Evolutionary conservation across 306 rosid species (phyloP).

Genomic region (Cercis canadensis): DNA sequence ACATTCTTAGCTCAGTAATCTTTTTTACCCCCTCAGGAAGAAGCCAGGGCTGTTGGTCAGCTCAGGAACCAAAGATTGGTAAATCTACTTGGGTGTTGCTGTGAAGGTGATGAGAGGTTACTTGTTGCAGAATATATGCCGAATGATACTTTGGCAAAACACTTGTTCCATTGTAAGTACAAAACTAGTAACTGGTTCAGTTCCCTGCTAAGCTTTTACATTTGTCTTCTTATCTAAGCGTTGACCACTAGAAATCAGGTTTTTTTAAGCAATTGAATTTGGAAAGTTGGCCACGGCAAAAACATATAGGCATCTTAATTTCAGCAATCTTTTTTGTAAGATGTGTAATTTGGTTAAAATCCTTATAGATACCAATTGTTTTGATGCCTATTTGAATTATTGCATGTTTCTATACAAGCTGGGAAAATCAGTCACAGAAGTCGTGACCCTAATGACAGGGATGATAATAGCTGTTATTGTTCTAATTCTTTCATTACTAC

Average conservation of each 20-base stretch:
- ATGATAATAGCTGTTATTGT: background rate
- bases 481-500: background rate
- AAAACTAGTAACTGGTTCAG: conserved; percentile 12
- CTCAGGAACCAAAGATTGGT: conserved; percentile 80
- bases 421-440: background rate
- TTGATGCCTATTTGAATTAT: background rate
- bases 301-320: background rate
- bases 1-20: conserved; percentile 23
- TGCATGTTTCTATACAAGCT: background rate
- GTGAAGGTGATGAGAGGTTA: conserved; percentile 90
- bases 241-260: too few relatives aligned
- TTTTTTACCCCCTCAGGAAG: conserved; percentile 63
- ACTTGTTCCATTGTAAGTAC: conserved; percentile 93
- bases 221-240: conserved; percentile 21
- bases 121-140: conserved; percentile 92
- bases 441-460: background rate
- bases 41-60: conserved; percentile 92
- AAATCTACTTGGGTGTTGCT: conserved; percentile 95
- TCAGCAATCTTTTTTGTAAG: background rate
- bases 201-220: conserved; percentile 23
- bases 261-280: too few relatives aligned
- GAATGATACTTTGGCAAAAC: conserved; percentile 94
- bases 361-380: background rate
- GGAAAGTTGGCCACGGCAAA: background rate
- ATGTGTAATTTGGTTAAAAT: background rate